Evolutionary conservation across 2,329 filamentous ascomycete species (phyloP), one percentile per base, ranked within the genome.

Genomic region (Pseudovirgaria hyperparasitica): DNA sequence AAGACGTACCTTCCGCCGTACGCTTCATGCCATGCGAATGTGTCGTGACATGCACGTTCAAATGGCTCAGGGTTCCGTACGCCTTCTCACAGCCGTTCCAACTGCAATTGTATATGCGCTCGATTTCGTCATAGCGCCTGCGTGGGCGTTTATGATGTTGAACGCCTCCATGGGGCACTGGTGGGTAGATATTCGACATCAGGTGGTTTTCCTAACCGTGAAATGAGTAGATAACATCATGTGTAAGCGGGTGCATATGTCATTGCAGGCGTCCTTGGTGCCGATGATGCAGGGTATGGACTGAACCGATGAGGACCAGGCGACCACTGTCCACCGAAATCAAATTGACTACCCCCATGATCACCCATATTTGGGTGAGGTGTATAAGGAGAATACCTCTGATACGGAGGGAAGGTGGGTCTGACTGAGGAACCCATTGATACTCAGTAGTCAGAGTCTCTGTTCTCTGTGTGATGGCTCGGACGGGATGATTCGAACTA

Each of bases 401-500:
- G 72, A 38, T 74, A 71, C 39, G 84, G 79, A 44, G 82, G 72
- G 55, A 92, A 94, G 46, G 82, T 86, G 34, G 87, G 86, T 68
- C 84, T 93, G 57, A 94, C 93, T 58, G 85, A 92, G 51, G 86
- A 85, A 92, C 94, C 87, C 94, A 92, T 86, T 78, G 84, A 84
- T 67, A 92, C 75, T 76, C 84, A 77, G 72, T 71, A 72, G 84
- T 93, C 82, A 93, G 86, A 92, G 70, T 69, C 73, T 67, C 48
- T 45, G 43, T 54, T 49, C 57, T 70, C 67, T 64, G 72, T 69
- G 65, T 76, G 77, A 70, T 67, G 60, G 65, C 62, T 77, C 72
- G 63, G 82, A 93, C 85, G 82, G 82, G 93, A 86, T 93, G 79
- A 82, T 82, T 82, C 93, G 85, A 74, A 85, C 84, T 86, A 94